A percentile compares a stretch with the other conserved stretches of the same genome.
phyloP scores from a whole-genome alignment of 257 asterid genomes.

The Datura wrightii region DNA sequence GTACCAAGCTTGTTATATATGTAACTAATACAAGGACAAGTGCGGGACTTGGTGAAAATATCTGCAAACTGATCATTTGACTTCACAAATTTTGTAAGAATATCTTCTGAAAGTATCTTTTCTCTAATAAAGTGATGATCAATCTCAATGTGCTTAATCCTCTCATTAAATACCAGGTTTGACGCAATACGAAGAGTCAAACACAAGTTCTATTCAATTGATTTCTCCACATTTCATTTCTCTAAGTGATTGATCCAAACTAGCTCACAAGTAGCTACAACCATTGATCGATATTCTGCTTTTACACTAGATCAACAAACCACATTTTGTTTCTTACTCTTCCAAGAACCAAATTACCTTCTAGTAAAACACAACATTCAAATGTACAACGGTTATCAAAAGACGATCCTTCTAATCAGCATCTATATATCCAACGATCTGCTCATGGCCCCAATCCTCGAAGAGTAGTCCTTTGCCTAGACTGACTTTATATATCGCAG shows the following conservation, averaged over 20 bases:
- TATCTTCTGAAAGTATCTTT: background rate
- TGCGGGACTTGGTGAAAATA: background rate
- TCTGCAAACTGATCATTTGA: background rate
- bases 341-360: background rate
- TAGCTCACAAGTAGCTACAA: background rate
- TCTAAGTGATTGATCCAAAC: conserved; percentile 1
- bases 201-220: background rate
- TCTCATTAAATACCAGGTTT: too few relatives aligned
- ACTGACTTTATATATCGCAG: too few relatives aligned
- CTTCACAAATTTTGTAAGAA: background rate
- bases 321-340: background rate
- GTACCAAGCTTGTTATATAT: too few relatives aligned
- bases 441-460: too few relatives aligned
- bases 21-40: too few relatives aligned
- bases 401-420: background rate
- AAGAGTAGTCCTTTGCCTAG: too few relatives aligned
- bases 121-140: background rate
- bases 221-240: background rate
- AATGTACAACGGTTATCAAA: background rate
- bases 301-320: background rate
- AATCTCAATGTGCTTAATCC: background rate
- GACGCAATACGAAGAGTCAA: too few relatives aligned
- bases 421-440: background rate
- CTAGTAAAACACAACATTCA: background rate
- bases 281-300: background rate